Evolutionary conservation across 139 green algal genomes (phyloP), one percentile per base, ranked within the genome.

Genomic region (Chlamydomonas schloesseri): DNA sequence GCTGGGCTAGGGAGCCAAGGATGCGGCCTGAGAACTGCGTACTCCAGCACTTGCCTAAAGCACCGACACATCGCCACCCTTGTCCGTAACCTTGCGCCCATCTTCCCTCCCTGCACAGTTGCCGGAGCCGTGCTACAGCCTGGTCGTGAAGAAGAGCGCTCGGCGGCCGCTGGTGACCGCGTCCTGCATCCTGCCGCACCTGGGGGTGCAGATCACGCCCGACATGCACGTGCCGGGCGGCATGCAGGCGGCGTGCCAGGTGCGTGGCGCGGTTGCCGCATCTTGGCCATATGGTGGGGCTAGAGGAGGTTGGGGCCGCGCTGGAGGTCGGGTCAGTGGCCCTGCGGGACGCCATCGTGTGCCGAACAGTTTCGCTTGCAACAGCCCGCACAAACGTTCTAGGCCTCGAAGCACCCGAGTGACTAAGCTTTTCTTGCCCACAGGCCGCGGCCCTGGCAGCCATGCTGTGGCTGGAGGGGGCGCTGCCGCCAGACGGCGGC

Each of bases 151-250:
- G 60, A 83, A 83, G 76, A 71, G n/a, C 6, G 76, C 76, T 28
- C 76, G 76, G 24, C 76, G 76, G 36, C 76, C 76, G 13, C 60
- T 83, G 76, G 76, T 83, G 62, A 83, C 76, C 28, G 76, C 76
- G 28, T 83, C 82, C 60, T 88, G 82, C 75, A 85, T 81, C 57
- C 82, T 88, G 64, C 73, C 82, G 60, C 82, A 88, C 71, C 71
- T 88, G 29, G 82, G 82, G 42, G 71, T 88, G 75, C 72, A 84
- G 34, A 65, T 88, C 82, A 88, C 82, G 9, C 82, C 82, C 18
- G 82, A 88, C 58, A 71, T 88, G 72, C 82, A 88, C 72, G 55
- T 88, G 71, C 58, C 71, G 70, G 72, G 82, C 28, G 64, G 62
- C 76, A 83, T 83, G 33, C 17, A 42, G 21, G 76, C 76, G 76